A percentile compares a stretch with the other conserved stretches of the same genome.
Conservation (phyloP, 768 basidiomycete genomes). For the Boletus bicolor region DNA sequence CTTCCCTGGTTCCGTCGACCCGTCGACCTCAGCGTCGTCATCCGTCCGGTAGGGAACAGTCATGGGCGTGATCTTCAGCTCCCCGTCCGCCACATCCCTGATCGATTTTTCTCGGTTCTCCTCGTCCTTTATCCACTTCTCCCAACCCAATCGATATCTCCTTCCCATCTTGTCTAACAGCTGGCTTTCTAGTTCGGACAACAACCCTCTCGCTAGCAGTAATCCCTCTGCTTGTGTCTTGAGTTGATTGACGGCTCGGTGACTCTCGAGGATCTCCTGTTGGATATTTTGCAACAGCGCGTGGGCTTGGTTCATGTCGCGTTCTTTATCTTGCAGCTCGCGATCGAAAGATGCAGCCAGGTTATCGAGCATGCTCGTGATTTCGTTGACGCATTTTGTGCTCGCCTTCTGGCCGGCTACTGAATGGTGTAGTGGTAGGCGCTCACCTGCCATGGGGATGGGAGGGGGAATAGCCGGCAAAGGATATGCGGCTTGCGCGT, state of each 20-base stretch:
- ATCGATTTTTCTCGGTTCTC: constrained; percentile 70
- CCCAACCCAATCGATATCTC: constrained; percentile 84
- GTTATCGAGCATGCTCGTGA: constrained; percentile 81
- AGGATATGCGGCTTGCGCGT: constrained; percentile 52
- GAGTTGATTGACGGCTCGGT: constrained; percentile 69
- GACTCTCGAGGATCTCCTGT: constrained; percentile 84
- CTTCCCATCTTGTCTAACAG: constrained; percentile 75
- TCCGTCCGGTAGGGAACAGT: constrained; percentile 47
- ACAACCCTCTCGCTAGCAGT: constrained; percentile 50
- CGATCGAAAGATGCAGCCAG: constrained; percentile 89
- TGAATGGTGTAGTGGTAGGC: constrained; percentile 80
- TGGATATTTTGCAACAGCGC: constrained; percentile 84
- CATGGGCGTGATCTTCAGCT: constrained; percentile 44
- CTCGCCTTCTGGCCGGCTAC: constrained; percentile 82
- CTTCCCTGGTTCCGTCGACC: constrained; percentile 33
- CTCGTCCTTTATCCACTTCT: constrained; percentile 89
- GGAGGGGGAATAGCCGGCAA: constrained; percentile 44
- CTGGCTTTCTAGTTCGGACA: constrained; percentile 63
- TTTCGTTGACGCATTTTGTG: constrained; percentile 80
- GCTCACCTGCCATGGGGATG: constrained; percentile 47
- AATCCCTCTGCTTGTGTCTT: constrained; percentile 66
- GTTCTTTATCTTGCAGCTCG: constrained; percentile 88
- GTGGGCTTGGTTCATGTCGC: constrained; percentile 87
- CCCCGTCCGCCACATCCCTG: constrained; percentile 59
- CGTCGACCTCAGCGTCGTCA: constrained; percentile 43